These are phyloP conservation scores for Aspergillus japonicus DNA, from an alignment of 2,329 filamentous ascomycete species.

Conservation along the genomic window DNA sequence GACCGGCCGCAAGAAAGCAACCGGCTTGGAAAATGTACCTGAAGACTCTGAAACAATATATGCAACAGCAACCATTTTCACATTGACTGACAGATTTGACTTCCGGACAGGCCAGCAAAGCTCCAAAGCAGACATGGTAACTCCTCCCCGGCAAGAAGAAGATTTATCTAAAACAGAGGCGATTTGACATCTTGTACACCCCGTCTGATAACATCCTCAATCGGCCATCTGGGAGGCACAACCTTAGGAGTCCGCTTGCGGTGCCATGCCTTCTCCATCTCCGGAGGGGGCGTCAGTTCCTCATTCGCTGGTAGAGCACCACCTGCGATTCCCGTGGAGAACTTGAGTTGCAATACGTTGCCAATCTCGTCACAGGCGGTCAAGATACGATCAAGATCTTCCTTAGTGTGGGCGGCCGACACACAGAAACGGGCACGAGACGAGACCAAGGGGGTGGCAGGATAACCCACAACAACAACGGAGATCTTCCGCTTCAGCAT, in stretches of 20 bases:
- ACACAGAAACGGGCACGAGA: slow-evolving; percentile 95
- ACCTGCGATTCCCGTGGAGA: slow-evolving; percentile 92
- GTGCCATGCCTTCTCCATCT: slow-evolving; percentile 69
- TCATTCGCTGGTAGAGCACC: slow-evolving; percentile 75
- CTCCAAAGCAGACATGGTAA: not conserved
- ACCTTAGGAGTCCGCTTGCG: slow-evolving; percentile 53
- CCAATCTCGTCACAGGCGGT: slow-evolving; percentile 90
- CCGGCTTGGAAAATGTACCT: slow-evolving; percentile 13
- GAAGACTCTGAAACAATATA: slow-evolving; percentile 10
- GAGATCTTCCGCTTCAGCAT: slow-evolving; percentile 98
- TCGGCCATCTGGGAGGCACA: slow-evolving; percentile 72
- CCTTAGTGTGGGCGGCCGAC: slow-evolving; percentile 95
- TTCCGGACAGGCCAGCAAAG: slow-evolving; percentile 8
- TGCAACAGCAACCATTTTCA: slow-evolving; percentile 13
- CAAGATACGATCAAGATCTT: slow-evolving; percentile 88
- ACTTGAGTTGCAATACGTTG: slow-evolving; percentile 89
- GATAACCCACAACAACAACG: slow-evolving; percentile 95
- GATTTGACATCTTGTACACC: slow-evolving; percentile 75
- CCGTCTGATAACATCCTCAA: slow-evolving; percentile 70
- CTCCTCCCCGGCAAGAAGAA: not conserved
- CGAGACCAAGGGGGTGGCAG: slow-evolving; percentile 90
- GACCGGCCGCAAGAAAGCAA: slow-evolving; percentile 36
- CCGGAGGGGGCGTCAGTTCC: slow-evolving; percentile 58
- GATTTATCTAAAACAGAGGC: slow-evolving; percentile 59
- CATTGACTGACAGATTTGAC: slow-evolving; percentile 7